Evolutionary conservation across 306 rosid species (phyloP), one percentile per base, ranked within the genome.

Genomic region (Sphenostylis stenocarpa): DNA sequence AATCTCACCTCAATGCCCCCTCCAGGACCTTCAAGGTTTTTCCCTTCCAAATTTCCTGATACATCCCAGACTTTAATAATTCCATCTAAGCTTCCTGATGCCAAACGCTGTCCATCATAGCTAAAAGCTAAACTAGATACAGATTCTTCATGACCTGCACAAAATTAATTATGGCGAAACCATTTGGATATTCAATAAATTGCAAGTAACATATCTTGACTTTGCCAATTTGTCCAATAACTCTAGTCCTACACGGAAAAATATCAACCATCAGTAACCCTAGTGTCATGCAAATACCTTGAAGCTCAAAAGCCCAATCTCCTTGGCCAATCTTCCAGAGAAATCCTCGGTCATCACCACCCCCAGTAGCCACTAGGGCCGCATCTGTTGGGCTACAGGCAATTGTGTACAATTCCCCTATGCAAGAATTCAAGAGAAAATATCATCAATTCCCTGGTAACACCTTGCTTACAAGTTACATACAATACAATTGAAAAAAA

Each of bases 341-440:
- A 89, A 90, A 95, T 23, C 96, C 98, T 81, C 44, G 88, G 75
- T 95, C 97, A 84, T 95, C 97, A 44, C 91, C 81, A 53, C 97
- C 93, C 49, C 98, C 98, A 1, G 98, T 90, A 7, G 96, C 96
- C 76, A 95, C 98, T 82, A 95, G 84, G 4, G 77, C 38, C 3
- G 79, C 70, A 73, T 92, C 96, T 8, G 82, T 85, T 33, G 99
- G 97, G 89, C 94, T 92, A 85, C 97, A 95, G 4, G 87, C 78
- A 84, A 87, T 96, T 0, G 97, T 23, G 74, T 92, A 95, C 58
- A 95, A 67, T 63, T 95, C 98, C 72, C 86, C 98, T 94, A 31
- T n/a, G 41, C 41, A 4, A 75, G 26, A 77, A 83, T 61, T 19
- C 5, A 77, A 26, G 29, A 56, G 21, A 14, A 62, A 77, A 21